Evolutionary conservation across 441 rosid genomes (phyloP), one percentile per base, ranked within the genome.

Genomic region (Adansonia grandidieri): DNA sequence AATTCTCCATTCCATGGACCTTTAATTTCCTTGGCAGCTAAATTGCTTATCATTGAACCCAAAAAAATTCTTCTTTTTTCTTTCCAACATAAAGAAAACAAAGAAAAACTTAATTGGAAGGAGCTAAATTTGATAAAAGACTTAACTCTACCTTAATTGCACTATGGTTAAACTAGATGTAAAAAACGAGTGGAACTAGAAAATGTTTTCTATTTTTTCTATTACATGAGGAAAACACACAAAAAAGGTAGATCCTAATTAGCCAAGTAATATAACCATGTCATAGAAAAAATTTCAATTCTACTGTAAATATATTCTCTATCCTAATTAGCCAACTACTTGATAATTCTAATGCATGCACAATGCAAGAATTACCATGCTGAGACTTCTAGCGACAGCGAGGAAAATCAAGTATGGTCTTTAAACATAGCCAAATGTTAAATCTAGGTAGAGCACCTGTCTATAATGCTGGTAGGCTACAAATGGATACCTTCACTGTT

Each of bases 181-280:
- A 28, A 28, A 28, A 28, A 28, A 28, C 2, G 2, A 28, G 32
- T 28, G 32, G 32, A 28, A 28, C 1, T 28, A 28, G 32, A 28
- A 2, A 28, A 28, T 28, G 32, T 28, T 28, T 28, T 28, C 32
- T 28, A 28, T 28, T 28, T 3, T 40, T 4, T 40, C 44, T 40
- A 40, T 0, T 40, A 40, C 44, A 40, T 0, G 44, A 40, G 44
- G 44, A 40, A 40, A 40, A 40, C 44, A 40, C 44, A 4, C 0
- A 40, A 40, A 40, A 74, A 81, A 71, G 67, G 75, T 58, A 50
- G 75, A 44, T 24, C 42, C 22, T 32, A 3, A 53, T 63, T 65
- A 73, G 67, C 28, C 10, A 37, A 71, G 44, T n/a, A 75, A 32
- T 50, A 58, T 51, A 67, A 65, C 62, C 44, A 60, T 60, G 22